Conservation (phyloP, 768 basidiomycete genomes). For the Coprinopsis cinerea region DNA sequence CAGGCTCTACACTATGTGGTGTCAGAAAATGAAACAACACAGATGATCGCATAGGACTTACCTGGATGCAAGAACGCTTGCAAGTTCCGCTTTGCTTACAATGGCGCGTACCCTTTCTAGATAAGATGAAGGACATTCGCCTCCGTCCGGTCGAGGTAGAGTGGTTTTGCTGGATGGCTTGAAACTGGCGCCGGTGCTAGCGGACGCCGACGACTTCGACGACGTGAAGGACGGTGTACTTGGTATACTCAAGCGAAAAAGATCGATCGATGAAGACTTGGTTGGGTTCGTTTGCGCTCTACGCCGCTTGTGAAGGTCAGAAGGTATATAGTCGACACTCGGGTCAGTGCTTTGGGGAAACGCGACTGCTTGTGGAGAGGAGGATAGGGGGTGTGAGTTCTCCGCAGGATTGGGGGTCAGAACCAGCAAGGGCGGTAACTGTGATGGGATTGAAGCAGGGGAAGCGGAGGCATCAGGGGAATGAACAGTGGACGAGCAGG, state of each 20-base stretch:
- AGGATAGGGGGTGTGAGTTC: not conserved
- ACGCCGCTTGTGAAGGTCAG: not conserved
- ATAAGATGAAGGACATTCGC: constrained; percentile 69
- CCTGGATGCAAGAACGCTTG: constrained; percentile 77
- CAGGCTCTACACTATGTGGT: constrained; percentile 55
- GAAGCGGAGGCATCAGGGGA: not conserved
- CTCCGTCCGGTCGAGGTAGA: constrained; percentile 44
- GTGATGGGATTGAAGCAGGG: not conserved
- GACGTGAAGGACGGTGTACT: not conserved
- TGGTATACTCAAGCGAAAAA: not conserved
- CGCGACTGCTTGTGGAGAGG: not conserved
- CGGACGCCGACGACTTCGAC: not conserved
- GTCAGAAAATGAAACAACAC: constrained; percentile 4
- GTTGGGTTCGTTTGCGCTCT: not conserved
- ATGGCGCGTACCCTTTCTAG: constrained; percentile 55
- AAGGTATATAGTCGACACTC: not conserved
- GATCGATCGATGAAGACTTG: not conserved
- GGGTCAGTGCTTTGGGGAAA: not conserved
- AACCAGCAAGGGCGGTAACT: too few relatives aligned
- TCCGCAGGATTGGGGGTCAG: too few relatives aligned
- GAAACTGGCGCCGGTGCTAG: constrained; percentile 30
- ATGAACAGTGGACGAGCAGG: too few relatives aligned
- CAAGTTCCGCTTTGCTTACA: constrained; percentile 75
- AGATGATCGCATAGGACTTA: constrained; percentile 24
- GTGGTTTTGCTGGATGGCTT: constrained; percentile 23